A percentile compares a stretch with the other conserved stretches of the same genome.
phyloP scores from a whole-genome alignment of 495 filamentous ascomycete genomes.

The Penicillium turbatum region DNA sequence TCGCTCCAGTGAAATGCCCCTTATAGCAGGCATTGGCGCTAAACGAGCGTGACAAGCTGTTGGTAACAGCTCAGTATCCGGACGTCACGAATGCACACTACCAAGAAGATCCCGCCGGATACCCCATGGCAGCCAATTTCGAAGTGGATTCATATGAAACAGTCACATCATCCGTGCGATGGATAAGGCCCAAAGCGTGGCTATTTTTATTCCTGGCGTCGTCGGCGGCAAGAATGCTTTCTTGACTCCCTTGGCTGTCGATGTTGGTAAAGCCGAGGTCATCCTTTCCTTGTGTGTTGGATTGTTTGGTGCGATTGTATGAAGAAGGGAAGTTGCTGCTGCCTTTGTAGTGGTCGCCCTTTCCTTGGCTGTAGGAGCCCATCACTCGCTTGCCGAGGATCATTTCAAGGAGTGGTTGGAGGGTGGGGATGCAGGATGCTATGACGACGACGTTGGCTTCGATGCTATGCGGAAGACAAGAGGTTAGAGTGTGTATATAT shows the following conservation, averaged over 20 bases:
- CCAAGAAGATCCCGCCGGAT: background rate
- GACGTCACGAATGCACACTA: background rate
- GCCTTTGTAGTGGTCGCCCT: slow-evolving; percentile 20
- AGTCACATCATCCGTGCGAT: slow-evolving; percentile 29
- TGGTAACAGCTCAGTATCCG: background rate
- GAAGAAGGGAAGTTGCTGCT: slow-evolving; percentile 12
- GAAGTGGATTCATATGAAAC: slow-evolving; percentile 24
- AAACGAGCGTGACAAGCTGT: background rate
- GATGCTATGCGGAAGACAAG: slow-evolving; percentile 22
- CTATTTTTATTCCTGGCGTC: background rate
- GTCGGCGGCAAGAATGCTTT: slow-evolving; percentile 24
- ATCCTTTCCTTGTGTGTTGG: slow-evolving; percentile 12
- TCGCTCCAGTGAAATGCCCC: background rate
- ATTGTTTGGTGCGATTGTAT: slow-evolving; percentile 13
- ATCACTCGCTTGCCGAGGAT: slow-evolving; percentile 30
- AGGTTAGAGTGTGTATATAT: background rate
- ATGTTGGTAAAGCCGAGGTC: slow-evolving; percentile 25
- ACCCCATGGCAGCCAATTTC: background rate
- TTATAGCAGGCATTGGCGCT: background rate
- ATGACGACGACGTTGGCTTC: slow-evolving; percentile 42
- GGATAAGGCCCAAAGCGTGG: slow-evolving; percentile 18
- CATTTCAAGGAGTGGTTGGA: slow-evolving; percentile 38
- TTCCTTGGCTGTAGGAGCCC: slow-evolving; percentile 26
- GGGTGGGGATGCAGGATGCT: slow-evolving; percentile 41
- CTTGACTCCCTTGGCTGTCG: slow-evolving; percentile 31